Base-by-base conservation (phyloP, 495 filamentous ascomycete genomes). In the Penicillium macrosclerotiorum region DNA sequence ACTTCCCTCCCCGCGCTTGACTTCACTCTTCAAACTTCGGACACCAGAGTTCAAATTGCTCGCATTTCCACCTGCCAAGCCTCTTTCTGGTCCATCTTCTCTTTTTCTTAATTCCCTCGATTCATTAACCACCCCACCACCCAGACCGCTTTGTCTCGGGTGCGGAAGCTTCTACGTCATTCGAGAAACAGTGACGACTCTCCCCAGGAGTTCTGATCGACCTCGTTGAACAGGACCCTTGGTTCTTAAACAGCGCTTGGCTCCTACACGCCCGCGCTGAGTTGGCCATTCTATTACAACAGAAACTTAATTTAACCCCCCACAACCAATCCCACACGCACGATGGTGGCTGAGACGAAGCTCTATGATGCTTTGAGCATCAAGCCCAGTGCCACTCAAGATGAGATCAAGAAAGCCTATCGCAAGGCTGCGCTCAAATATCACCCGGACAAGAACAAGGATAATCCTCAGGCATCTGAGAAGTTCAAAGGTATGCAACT, bases 361-460 rank as follows among this genome's bases (percentile, higher is more conserved):
- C 78, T 95, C 36, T 95, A 95, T 67, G 85, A 94, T 65, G 68
- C 76, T 29, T 72, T 95, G 36, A 76, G 78, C 62, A 65, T 95
- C 72, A 85, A 85, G 57, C 80, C 93, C 8, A 78, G 82, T 42
- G 89, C 92, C 3, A 78, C 80, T 2, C 86, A 91, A 59, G 93
- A 96, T 60, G 90, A 97, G 45, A 93, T 99, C 67, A 96, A 95
- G 69, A 99, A 99, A 59, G 93, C 84, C 26, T 98, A 98, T 63
- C 90, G 89, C 51, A 94, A 93, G 75, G 77, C 80, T 27, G 94
- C 93, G 33, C 71, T 98, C 62, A 96, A 95, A 73, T 84, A 82
- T 61, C 93, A 98, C 60, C 93, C 93, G 0, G 93, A 98, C 68
- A 97, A 97, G 76, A 97, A 97, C 73, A 92, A 90, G 63, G 85